These are phyloP conservation scores for Metschnikowia cerradonensis DNA, from an alignment of 805 yeast genomes.

Conservation along the genomic window DNA sequence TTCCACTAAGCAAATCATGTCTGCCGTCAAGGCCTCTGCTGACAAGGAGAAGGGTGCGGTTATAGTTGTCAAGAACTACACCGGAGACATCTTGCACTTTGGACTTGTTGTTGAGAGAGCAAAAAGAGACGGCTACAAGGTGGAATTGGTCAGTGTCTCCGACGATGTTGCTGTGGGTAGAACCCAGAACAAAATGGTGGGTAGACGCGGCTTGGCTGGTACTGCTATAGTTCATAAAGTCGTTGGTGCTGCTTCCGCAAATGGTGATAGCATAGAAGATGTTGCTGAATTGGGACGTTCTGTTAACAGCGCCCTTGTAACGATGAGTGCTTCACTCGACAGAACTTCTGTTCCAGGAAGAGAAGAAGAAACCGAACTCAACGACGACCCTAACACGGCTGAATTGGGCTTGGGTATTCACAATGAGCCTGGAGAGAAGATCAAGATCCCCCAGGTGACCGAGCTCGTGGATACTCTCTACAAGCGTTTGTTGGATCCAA, in stretches of 20 bases:
- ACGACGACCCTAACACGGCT: constrained; percentile 55
- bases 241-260: constrained; percentile 65
- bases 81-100: constrained; percentile 91
- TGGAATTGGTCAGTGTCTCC: constrained; percentile 72
- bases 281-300: constrained; percentile 57
- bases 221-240: constrained; percentile 83
- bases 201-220: constrained; percentile 92
- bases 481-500: constrained; percentile 53
- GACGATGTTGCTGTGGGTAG: constrained; percentile 96
- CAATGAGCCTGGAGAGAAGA: constrained; percentile 83
- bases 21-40: constrained; percentile 60
- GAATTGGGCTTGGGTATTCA: constrained; percentile 96
- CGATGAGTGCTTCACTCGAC: constrained; percentile 86
- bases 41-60: constrained; percentile 59
- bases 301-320: constrained; percentile 65
- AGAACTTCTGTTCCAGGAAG: constrained; percentile 90
- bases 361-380: constrained; percentile 39
- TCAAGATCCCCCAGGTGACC: constrained; percentile 69
- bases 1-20: constrained; percentile 78
- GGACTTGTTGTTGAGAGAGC: constrained; percentile 90
- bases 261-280: constrained; percentile 43
- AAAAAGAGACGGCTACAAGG: constrained; percentile 66
- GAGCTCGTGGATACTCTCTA: constrained; percentile 55
- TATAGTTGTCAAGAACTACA: constrained; percentile 83
- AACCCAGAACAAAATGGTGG: constrained; percentile 84